These are phyloP conservation scores for Metschnikowia colocasiae DNA, from an alignment of 805 yeast genomes.

Conservation along the genomic window DNA sequence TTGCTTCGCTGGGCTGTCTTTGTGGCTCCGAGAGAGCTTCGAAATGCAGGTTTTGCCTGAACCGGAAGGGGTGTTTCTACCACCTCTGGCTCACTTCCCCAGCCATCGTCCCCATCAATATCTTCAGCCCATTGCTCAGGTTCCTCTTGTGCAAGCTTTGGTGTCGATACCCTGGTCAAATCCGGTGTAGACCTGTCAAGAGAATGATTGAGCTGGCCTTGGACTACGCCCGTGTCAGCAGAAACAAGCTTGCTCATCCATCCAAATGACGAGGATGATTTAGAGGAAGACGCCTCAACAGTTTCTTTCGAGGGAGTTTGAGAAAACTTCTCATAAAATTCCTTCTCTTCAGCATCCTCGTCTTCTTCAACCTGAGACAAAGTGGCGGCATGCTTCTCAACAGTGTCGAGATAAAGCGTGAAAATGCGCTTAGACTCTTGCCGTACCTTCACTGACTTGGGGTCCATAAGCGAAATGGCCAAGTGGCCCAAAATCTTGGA, in stretches of 20 bases:
- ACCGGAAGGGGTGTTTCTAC: background rate
- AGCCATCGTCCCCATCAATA: conserved; percentile 17
- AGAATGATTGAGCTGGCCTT: conserved; percentile 35
- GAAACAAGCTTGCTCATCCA: conserved; percentile 39
- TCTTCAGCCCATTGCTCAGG: conserved; percentile 16
- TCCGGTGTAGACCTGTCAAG: conserved; percentile 38
- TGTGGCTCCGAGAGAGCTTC: conserved; percentile 1
- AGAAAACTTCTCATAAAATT: conserved; percentile 30
- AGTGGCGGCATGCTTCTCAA: conserved; percentile 35
- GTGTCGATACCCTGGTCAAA: conserved; percentile 27
- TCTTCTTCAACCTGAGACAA: conserved; percentile 35
- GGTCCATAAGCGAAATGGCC: conserved; percentile 80
- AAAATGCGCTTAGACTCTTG: conserved; percentile 67
- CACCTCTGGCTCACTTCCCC: conserved; percentile 11
- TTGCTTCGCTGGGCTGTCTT: background rate
- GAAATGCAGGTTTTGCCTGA: background rate
- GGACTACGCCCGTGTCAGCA: conserved; percentile 21
- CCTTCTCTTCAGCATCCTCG: conserved; percentile 36
- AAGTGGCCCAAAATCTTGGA: conserved; percentile 78
- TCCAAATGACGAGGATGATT: conserved; percentile 25
- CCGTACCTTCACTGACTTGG: conserved; percentile 60
- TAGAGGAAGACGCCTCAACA: conserved; percentile 6
- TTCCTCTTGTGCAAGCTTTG: conserved; percentile 15
- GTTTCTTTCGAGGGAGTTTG: conserved; percentile 9
- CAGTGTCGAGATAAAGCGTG: conserved; percentile 47